Evolutionary conservation across 768 basidiomycete species (phyloP), one percentile per base, ranked within the genome.

Genomic region (Phylloporus sp.): DNA sequence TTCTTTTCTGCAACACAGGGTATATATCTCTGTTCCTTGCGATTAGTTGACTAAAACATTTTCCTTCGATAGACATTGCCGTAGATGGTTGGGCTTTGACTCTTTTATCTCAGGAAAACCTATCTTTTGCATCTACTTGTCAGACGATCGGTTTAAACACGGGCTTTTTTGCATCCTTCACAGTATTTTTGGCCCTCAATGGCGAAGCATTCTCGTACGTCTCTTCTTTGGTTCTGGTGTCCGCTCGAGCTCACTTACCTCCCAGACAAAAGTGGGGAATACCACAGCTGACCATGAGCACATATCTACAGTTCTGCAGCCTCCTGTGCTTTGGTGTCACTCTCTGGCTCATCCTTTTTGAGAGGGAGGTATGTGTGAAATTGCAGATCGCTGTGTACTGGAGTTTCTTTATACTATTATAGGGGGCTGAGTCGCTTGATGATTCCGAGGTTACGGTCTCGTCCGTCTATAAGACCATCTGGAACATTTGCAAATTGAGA

Each of bases 1-100:
- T 79, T 92, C 55, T 88, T 98, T 59, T 93, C 96, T 15, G 96
- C 96, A 7, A 99, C 96, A 0, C 96, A 99, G 81, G 93, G 92
- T 86, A 51, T 40, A 75, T 56, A 26, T 36, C 9, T 41, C n/a
- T 34, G 21, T 9, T 7, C 32, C 5, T 31, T 28, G 22, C 31
- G 27, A 37, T 46, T 1, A 15, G 23, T 22, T 42, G 26, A 43
- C 54, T 68, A 39, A 69, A 10, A 1, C 1, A 7, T 23, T 26
- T 15, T 36, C 49, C 23, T 29, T 33, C 29, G 46, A 23, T 57
- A 95, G 94, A 98, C 65, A 98, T 98, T 48, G 95, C 95, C 36
- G 95, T 98, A 24, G 95, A 98, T 60, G 95, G 90, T 24, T 88
- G 86, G 86, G 87, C 83, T 17, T 75, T 87, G 44, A 91, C 88